phyloP scores from a whole-genome alignment of 2,329 filamentous ascomycete species.

The Aspergillus transmontanensis region DNA sequence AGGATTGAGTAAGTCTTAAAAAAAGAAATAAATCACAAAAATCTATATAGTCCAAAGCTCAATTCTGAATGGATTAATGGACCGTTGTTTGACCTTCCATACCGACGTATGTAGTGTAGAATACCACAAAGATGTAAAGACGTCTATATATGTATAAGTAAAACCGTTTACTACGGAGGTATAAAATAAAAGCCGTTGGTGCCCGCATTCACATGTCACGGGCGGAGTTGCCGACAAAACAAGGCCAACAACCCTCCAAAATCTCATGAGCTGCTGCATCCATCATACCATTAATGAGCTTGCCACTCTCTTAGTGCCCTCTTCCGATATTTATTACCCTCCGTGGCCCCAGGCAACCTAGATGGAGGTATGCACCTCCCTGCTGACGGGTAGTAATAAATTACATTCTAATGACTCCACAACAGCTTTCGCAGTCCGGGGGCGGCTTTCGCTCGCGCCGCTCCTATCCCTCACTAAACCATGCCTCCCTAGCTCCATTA shows the following conservation, averaged over 20 bases:
- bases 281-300: slow-evolving; percentile 3
- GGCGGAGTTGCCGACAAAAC: slow-evolving; percentile 7
- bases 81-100: not conserved
- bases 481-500: slow-evolving; percentile 64
- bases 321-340: not conserved
- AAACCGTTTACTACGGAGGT: too few relatives aligned
- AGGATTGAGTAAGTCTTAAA: slow-evolving; percentile 56
- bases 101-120: not conserved
- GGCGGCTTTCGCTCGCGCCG: slow-evolving; percentile 49
- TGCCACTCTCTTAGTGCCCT: not conserved
- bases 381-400: not conserved
- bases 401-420: slow-evolving; percentile 14
- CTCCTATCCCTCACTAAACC: slow-evolving; percentile 61
- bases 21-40: not conserved
- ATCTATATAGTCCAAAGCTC: not conserved
- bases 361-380: slow-evolving; percentile 28
- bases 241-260: not conserved
- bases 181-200: slow-evolving; percentile 1
- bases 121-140: not conserved
- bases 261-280: slow-evolving; percentile 4
- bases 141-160: not conserved
- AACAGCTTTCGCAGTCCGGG: slow-evolving; percentile 28
- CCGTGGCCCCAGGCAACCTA: not conserved
- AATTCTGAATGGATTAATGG: not conserved
- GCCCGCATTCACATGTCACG: slow-evolving; percentile 19